These are phyloP conservation scores for Suaeda aralocaspica DNA, from an alignment of 148 eudicot genomes.

Conservation along the genomic window DNA sequence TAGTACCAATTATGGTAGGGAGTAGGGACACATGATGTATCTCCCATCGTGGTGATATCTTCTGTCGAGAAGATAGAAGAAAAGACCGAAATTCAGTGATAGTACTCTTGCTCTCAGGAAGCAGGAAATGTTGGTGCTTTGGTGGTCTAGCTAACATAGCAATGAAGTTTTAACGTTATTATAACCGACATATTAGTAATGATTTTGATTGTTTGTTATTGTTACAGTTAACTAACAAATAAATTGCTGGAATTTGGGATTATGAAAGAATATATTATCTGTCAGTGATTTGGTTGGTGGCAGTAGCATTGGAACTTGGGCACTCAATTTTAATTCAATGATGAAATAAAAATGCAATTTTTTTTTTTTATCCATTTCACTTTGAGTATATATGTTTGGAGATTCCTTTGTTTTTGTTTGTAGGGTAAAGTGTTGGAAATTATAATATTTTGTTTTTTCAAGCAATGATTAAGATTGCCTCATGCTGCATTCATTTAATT, in stretches of 20 bases:
- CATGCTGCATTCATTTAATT: not conserved
- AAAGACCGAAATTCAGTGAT: not conserved
- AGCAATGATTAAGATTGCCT: not conserved
- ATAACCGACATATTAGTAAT: not conserved
- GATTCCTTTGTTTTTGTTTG: slow-evolving; percentile 4
- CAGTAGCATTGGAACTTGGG: slow-evolving; percentile 12
- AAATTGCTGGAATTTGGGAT: slow-evolving; percentile 12
- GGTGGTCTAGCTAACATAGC: too few relatives aligned
- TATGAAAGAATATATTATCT: slow-evolving; percentile 1
- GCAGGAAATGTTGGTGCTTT: not conserved
- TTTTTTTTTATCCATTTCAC: not conserved
- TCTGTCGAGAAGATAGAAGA: not conserved
- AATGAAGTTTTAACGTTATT: not conserved
- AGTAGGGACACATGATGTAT: slow-evolving; percentile 54
- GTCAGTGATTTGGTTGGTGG: slow-evolving; percentile 18
- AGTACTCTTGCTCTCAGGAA: not conserved
- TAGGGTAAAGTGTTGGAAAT: not conserved
- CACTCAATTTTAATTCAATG: not conserved
- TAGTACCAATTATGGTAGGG: slow-evolving; percentile 35
- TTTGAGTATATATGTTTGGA: not conserved
- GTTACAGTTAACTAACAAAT: slow-evolving; percentile 3
- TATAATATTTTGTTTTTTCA: not conserved
- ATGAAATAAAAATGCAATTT: not conserved
- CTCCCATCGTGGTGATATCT: slow-evolving; percentile 34
- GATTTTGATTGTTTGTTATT: not conserved